These are phyloP conservation scores for Rosellinia necatrix DNA, from an alignment of 2,329 filamentous ascomycete species.

Conservation along the genomic window DNA sequence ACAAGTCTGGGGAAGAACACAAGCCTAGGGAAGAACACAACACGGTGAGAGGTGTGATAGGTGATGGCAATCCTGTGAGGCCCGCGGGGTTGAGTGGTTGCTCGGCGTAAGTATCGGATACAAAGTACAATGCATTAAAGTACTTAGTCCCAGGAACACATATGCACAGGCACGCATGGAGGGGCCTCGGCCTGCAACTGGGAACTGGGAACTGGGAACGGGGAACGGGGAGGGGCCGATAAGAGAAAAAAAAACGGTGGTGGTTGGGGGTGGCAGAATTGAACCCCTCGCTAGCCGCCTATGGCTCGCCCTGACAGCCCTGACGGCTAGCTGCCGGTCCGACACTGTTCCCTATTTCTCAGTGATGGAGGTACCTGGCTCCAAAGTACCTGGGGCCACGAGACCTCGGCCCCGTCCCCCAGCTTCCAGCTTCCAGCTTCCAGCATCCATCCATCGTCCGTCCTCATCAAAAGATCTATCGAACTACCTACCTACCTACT, in stretches of 20 bases:
- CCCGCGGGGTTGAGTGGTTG: too few relatives aligned
- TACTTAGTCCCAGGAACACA: too few relatives aligned
- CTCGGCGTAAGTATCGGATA: too few relatives aligned
- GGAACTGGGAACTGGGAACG: slow-evolving; percentile 1
- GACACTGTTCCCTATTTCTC: neutral
- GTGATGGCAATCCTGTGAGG: too few relatives aligned
- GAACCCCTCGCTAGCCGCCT: neutral
- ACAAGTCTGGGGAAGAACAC: too few relatives aligned
- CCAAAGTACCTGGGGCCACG: neutral
- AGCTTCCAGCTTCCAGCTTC: neutral
- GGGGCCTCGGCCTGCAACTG: too few relatives aligned
- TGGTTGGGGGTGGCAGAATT: slow-evolving; percentile 31
- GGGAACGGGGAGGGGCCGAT: neutral
- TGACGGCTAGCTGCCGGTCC: neutral
- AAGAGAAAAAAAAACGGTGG: slow-evolving; percentile 18
- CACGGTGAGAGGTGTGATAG: too few relatives aligned
- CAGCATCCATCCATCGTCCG: neutral
- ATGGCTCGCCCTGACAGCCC: neutral
- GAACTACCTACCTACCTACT: neutral
- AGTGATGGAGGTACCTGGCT: neutral
- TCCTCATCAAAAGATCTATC: too few relatives aligned
- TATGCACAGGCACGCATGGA: neutral
- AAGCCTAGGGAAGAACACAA: too few relatives aligned
- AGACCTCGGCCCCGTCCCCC: slow-evolving; percentile 7
- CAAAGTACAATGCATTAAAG: too few relatives aligned